Base-by-base conservation (phyloP, 2,329 filamentous ascomycete species). In the Amesomyces nigricolor region DNA sequence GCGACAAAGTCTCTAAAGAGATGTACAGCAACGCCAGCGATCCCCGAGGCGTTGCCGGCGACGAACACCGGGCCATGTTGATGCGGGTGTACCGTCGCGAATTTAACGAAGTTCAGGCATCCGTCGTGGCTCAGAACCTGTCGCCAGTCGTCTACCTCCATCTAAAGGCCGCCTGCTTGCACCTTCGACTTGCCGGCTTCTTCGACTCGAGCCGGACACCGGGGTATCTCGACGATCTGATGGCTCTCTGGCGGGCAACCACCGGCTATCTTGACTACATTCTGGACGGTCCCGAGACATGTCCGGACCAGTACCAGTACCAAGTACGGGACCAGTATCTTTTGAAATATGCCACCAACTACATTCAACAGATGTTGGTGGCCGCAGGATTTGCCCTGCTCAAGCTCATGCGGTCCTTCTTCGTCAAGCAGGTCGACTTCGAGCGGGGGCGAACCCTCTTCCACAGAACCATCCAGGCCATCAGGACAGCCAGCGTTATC, bases 351-450 rank as follows among this genome's bases (percentile, higher is more conserved):
- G 80, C 83, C 26, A 86, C 82, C 61, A 89, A 87, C 67, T 91
- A 91, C 69, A 82, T 92, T 51, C 85, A 90, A 67, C 88, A 92
- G 70, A 91, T 92, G 86, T 82, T 91, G 54, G 82, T 91, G n/a
- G 88, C 88, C 2, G 87, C 86, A 5, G 85, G 86, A 3, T 91
- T 91, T 64, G 85, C 87, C 1, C 73, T 94, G 47, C 77, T 91
- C 58, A 92, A 91, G 65, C 76, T 92, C 54, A 85, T 91, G 72
- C 82, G 85, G 48, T 90, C 88, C 17, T 86, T 86, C 71, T 91
- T 91, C 63, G 79, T 85, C 40, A 80, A 80, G 62, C 83, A 84
- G n/a, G 82, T 88, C 53, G 86, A 91, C 62, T 82, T 81, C 54
- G 78, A 85, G 38, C 78, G 83, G 5, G 86, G 85, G 11, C 81